Conservation (phyloP, 345 rosid species). For the Hibiscus syriacus region DNA sequence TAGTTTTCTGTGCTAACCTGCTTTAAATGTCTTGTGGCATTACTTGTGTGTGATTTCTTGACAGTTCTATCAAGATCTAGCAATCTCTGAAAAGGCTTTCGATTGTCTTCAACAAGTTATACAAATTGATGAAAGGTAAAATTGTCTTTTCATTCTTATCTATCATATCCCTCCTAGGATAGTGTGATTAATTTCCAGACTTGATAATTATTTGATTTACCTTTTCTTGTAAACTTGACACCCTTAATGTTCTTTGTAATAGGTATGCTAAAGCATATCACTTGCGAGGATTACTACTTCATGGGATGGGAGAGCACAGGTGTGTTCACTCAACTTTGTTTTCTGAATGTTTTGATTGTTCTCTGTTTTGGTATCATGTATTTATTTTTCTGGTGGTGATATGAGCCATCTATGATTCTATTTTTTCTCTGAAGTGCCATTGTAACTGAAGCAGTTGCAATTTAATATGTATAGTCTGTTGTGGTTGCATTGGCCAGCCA, state of each 20-base stretch:
- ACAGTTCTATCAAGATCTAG: slow-evolving; percentile 83
- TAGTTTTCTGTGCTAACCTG: slow-evolving; percentile 5
- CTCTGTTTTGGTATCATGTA: neutral
- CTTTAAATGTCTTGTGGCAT: neutral
- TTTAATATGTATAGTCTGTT: neutral
- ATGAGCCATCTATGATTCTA: neutral
- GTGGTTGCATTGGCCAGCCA: neutral
- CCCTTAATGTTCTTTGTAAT: neutral
- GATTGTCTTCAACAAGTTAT: slow-evolving; percentile 65
- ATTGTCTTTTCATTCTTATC: slow-evolving; percentile 1
- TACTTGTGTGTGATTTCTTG: slow-evolving; percentile 8
- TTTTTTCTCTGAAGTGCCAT: neutral
- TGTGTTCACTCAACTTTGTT: neutral
- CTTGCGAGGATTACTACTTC: neutral
- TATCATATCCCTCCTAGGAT: neutral
- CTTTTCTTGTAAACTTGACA: neutral
- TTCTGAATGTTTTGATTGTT: neutral
- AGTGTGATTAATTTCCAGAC: neutral
- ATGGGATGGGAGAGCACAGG: slow-evolving; percentile 5
- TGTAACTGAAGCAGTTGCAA: neutral
- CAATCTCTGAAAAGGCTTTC: slow-evolving; percentile 57
- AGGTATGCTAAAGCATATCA: neutral
- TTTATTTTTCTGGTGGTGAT: neutral
- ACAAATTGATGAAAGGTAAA: slow-evolving; percentile 64
- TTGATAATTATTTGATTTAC: neutral